A percentile compares a stretch with the other conserved stretches of the same genome.
phyloP scores from a whole-genome alignment of 208 protist species.

The Blechomonas ayalai region DNA sequence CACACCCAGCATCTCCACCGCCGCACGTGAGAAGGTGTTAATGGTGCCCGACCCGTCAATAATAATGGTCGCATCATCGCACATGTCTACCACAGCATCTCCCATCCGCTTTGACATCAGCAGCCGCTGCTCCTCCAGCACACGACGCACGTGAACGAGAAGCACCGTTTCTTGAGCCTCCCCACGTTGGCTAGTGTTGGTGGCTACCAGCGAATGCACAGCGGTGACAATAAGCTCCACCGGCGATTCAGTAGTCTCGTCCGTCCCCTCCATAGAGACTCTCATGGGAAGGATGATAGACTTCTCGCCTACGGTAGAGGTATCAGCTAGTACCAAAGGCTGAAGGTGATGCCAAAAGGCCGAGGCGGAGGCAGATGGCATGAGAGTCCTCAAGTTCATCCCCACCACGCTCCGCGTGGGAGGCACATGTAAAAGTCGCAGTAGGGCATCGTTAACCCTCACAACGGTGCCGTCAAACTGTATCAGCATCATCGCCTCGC shows the following conservation, averaged over 20 bases:
- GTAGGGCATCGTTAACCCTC: background rate
- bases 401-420: conserved; percentile 9
- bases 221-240: too few relatives aligned
- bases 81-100: background rate
- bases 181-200: too few relatives aligned
- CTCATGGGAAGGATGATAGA: too few relatives aligned
- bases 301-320: too few relatives aligned
- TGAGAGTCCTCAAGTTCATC: conserved; percentile 10
- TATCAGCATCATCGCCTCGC: conserved; percentile 1
- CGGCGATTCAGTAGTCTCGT: too few relatives aligned
- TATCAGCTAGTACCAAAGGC: too few relatives aligned
- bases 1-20: conserved; percentile 17
- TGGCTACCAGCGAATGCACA: too few relatives aligned
- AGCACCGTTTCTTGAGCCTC: too few relatives aligned
- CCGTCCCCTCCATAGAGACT: too few relatives aligned
- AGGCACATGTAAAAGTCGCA: conserved; percentile 6
- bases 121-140: conserved; percentile 6
- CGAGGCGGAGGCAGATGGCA: too few relatives aligned
- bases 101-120: background rate
- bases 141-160: too few relatives aligned
- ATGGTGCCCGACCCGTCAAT: conserved; percentile 17
- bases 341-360: too few relatives aligned
- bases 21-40: conserved; percentile 14
- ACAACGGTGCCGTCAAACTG: conserved; percentile 2
- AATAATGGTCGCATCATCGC: conserved; percentile 5